Conservation (phyloP, 2,329 filamentous ascomycete genomes). For the Epichloe amarillans region DNA sequence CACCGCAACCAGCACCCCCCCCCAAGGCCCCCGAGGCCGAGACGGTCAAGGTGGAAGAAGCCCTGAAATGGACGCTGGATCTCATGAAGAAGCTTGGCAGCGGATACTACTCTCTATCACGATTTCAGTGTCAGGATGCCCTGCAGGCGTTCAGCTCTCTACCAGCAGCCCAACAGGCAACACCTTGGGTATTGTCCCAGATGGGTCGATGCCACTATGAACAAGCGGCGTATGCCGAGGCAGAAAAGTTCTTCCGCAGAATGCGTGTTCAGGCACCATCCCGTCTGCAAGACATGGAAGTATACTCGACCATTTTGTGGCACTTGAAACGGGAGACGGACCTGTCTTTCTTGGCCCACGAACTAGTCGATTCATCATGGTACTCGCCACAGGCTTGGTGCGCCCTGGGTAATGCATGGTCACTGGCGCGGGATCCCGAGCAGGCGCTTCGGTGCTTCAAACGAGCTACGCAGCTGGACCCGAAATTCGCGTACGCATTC, state of each 20-base stretch:
- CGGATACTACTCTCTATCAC: slow-evolving; percentile 65
- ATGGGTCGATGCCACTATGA: slow-evolving; percentile 88
- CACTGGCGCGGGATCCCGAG: slow-evolving; percentile 81
- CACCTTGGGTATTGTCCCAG: slow-evolving; percentile 84
- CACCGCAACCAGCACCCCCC: slow-evolving; percentile 22
- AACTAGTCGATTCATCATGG: slow-evolving; percentile 75
- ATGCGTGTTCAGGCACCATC: slow-evolving; percentile 71
- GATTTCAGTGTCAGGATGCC: slow-evolving; percentile 68
- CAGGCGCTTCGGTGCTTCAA: slow-evolving; percentile 92
- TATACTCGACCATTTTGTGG: slow-evolving; percentile 99
- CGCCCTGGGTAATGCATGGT: slow-evolving; percentile 88
- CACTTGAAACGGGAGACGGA: slow-evolving; percentile 87
- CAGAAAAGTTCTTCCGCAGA: slow-evolving; percentile 72
- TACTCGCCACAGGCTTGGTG: slow-evolving; percentile 94
- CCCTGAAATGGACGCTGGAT: slow-evolving; percentile 63
- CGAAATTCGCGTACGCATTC: slow-evolving; percentile 87
- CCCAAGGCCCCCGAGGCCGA: slow-evolving; percentile 37
- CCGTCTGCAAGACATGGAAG: slow-evolving; percentile 86
- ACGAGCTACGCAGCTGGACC: slow-evolving; percentile 78
- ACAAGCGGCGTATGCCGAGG: slow-evolving; percentile 71
- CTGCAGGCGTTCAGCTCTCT: slow-evolving; percentile 60
- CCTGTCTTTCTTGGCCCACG: slow-evolving; percentile 81
- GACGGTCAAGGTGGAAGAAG: slow-evolving; percentile 55
- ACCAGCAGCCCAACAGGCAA: slow-evolving; percentile 65
- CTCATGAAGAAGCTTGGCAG: slow-evolving; percentile 69